Evolutionary conservation across 768 basidiomycete species (phyloP), one percentile per base, ranked within the genome.

Genomic region (Pleurotus tuber-regium): DNA sequence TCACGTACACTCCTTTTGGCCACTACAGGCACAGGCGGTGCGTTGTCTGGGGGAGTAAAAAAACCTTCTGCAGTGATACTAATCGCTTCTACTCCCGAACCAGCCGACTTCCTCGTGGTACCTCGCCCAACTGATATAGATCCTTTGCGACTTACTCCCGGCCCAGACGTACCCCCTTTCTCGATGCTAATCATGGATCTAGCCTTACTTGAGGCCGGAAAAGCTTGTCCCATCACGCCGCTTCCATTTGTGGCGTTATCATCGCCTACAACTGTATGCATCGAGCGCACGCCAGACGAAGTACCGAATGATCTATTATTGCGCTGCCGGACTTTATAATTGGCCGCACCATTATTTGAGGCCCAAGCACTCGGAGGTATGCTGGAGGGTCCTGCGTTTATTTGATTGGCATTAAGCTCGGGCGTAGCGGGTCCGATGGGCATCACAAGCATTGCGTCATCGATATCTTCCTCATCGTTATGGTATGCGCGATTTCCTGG

Each of bases 11-110:
- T 10, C 29, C 10, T 21, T 35, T 18, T 29, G 18, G 35, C 35
- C 35, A 38, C 6, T 21, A 19, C 35, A 9, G 71, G 70, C 0
- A 70, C 63, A 9, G 70, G 69, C 1, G 74, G 72, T 3, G 68
- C 65, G 28, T 57, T 58, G 25, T 55, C 57, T 5, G 86, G 83
- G 3, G 87, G 73, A 10, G 75, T 70, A 65, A 92, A 92, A 63
- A 92, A 92, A 0, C 90, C 91, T 18, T 75, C 76, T 28, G 88
- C 90, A 26, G 86, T 89, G 40, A 92, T 74, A 14, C 89, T 77
- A 39, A 86, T 63, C 23, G 89, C 85, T 68, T 88, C 86, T 51
- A 92, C 90, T 25, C 80, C 86, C 18, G 87, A 81, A 12, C 86
- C 90, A 47, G 76, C 74, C 38, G 78, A 67, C 71, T 89, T 90